Conservation (phyloP, 106 monocot species). For the Acorus calamus region DNA sequence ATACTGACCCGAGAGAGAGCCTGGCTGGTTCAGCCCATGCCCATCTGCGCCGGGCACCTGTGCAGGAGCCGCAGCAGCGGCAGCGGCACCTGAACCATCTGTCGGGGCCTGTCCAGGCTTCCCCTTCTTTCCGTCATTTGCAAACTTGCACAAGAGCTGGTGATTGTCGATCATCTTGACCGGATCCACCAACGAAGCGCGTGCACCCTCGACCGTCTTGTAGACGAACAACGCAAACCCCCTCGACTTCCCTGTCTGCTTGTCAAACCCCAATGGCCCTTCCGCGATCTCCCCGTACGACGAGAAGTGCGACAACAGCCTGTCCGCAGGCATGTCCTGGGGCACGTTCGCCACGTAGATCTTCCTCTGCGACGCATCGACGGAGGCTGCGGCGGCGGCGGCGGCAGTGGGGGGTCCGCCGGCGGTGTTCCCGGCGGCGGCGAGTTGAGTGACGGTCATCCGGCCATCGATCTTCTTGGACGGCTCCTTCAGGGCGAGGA, state of each 20-base stretch:
- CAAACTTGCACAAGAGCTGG: slow-evolving; percentile 48
- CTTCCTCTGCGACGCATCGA: slow-evolving; percentile 1
- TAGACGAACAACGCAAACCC: slow-evolving; percentile 23
- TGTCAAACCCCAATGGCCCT: slow-evolving; percentile 21
- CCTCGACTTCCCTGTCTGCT: slow-evolving; percentile 15
- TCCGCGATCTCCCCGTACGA: slow-evolving; percentile 35
- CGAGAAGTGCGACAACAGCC: slow-evolving; percentile 15
- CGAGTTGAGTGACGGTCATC: slow-evolving; percentile 27
- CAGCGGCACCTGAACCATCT: background rate
- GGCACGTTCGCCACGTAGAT: slow-evolving; percentile 20
- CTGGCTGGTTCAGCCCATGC: slow-evolving; percentile 11
- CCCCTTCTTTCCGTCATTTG: slow-evolving; percentile 67
- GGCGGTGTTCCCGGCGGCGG: slow-evolving; percentile 3
- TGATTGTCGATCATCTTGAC: slow-evolving; percentile 39
- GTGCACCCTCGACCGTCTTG: slow-evolving; percentile 9
- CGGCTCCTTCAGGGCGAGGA: slow-evolving; percentile 11
- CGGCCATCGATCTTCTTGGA: slow-evolving; percentile 23
- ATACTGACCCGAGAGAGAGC: slow-evolving; percentile 26
- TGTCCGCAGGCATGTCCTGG: background rate
- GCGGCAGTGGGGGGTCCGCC: background rate
- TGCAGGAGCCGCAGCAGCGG: background rate
- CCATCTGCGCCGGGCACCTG: background rate
- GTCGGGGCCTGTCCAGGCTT: slow-evolving; percentile 24
- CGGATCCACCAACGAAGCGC: slow-evolving; percentile 16
- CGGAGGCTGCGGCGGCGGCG: background rate